These are phyloP conservation scores for Solanum virginianum DNA, from an alignment of 257 asterid species.

Conservation along the genomic window DNA sequence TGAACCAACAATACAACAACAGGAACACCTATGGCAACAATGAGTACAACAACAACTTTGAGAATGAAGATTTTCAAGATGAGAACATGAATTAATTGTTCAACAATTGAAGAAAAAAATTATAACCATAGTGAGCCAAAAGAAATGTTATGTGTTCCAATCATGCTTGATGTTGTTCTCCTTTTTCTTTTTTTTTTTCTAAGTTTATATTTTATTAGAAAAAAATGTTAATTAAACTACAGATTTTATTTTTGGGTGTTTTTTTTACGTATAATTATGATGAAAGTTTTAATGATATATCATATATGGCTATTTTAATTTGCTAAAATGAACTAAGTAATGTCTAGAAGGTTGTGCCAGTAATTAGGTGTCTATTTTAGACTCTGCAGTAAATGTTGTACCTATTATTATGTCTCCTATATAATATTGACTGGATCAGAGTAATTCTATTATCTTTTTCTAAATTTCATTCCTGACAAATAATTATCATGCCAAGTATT, in stretches of 20 bases:
- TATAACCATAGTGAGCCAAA: not conserved
- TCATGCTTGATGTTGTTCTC: slow-evolving; percentile 10
- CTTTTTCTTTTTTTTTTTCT: not conserved
- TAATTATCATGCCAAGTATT: not conserved
- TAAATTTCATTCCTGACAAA: not conserved
- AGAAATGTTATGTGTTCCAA: slow-evolving; percentile 5
- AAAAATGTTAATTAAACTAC: slow-evolving; percentile 4
- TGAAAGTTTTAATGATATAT: not conserved
- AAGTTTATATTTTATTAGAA: slow-evolving; percentile 17
- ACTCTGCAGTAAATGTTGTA: not conserved
- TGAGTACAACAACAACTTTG: slow-evolving; percentile 7
- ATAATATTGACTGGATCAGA: not conserved
- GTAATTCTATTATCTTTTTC: not conserved
- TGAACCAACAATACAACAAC: slow-evolving; percentile 11
- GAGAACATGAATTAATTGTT: slow-evolving; percentile 35
- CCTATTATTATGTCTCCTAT: not conserved
- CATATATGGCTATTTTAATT: not conserved
- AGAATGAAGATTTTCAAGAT: slow-evolving; percentile 25
- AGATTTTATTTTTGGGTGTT: slow-evolving; percentile 17
- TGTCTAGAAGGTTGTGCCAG: not conserved
- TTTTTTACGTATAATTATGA: not conserved
- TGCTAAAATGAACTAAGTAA: not conserved
- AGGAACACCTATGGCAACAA: slow-evolving; percentile 1
- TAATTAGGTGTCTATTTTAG: not conserved
- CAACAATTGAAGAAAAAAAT: not conserved